Conservation (phyloP, 2,329 filamentous ascomycete species). For the Chaetomium sp. region DNA sequence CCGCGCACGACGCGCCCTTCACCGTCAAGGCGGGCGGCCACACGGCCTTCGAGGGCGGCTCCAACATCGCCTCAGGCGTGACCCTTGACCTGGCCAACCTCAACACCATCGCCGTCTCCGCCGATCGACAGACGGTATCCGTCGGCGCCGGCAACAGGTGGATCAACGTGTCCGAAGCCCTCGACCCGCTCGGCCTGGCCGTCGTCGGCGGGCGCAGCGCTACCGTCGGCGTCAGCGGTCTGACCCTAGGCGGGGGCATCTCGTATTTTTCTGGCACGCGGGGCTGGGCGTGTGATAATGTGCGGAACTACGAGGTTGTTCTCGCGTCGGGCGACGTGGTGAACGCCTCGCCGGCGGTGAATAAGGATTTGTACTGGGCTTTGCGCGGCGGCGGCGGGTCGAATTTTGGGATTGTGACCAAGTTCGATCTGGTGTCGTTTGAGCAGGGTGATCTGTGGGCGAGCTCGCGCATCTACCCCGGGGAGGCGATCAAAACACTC, state of each 20-base stretch:
- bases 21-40: slow-evolving; percentile 57
- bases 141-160: slow-evolving; percentile 51
- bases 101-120: slow-evolving; percentile 40
- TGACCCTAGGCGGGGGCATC: slow-evolving; percentile 52
- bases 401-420: slow-evolving; percentile 33
- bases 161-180: slow-evolving; percentile 45
- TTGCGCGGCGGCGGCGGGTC: slow-evolving; percentile 31
- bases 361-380: slow-evolving; percentile 49
- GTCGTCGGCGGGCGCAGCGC: slow-evolving; percentile 49
- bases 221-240: slow-evolving; percentile 48
- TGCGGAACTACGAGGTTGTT: slow-evolving; percentile 51
- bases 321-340: slow-evolving; percentile 49
- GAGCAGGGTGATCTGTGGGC: slow-evolving; percentile 31
- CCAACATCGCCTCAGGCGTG: slow-evolving; percentile 46
- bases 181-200: slow-evolving; percentile 45
- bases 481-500: slow-evolving; percentile 41
- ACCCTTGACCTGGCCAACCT: slow-evolving; percentile 49
- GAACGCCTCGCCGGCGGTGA: slow-evolving; percentile 41
- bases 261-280: slow-evolving; percentile 49
- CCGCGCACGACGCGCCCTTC: slow-evolving; percentile 41
- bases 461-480: slow-evolving; percentile 49
- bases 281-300: slow-evolving; percentile 52
- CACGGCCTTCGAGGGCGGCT: slow-evolving; percentile 47
- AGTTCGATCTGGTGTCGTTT: slow-evolving; percentile 29
- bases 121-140: slow-evolving; percentile 41